Evolutionary conservation across 106 monocot species (phyloP).

Genomic region (Agapanthus africanus): DNA sequence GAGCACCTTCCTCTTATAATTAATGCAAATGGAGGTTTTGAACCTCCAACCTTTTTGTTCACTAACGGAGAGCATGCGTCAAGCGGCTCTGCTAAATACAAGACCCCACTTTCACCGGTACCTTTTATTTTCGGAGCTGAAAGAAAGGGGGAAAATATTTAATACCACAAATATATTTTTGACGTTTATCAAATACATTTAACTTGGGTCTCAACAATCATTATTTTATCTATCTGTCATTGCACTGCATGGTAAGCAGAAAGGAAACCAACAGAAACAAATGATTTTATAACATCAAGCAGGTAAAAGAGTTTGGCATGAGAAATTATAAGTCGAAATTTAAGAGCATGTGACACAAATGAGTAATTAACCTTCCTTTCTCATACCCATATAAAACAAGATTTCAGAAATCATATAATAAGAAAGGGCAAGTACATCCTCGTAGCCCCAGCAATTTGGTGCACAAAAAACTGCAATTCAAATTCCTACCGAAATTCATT

Average conservation of each 20-base stretch:
- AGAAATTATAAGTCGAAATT: background rate
- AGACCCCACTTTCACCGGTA: constrained; percentile 35
- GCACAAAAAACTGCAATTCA: background rate
- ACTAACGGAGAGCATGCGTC: constrained; percentile 41
- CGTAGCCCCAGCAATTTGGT: background rate
- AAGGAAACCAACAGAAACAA: background rate
- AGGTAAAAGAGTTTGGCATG: background rate
- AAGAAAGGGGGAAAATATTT: constrained; percentile 4
- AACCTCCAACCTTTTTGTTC: constrained; percentile 13
- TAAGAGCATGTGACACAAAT: background rate
- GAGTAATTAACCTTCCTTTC: background rate
- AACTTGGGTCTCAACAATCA: background rate
- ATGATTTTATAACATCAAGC: background rate
- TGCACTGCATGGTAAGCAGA: background rate
- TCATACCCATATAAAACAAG: background rate
- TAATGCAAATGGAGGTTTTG: constrained; percentile 29
- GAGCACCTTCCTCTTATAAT: constrained; percentile 54
- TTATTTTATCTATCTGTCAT: background rate
- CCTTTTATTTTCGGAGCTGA: constrained; percentile 47
- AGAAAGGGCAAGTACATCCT: background rate
- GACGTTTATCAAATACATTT: background rate
- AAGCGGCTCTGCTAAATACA: constrained; percentile 43
- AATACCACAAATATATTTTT: background rate
- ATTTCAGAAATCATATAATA: background rate
- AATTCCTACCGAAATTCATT: background rate